Evolutionary conservation across 805 yeast species (phyloP), one percentile per base, ranked within the genome.

Genomic region (fission yeast (Schizosaccharomyces pombe)): DNA sequence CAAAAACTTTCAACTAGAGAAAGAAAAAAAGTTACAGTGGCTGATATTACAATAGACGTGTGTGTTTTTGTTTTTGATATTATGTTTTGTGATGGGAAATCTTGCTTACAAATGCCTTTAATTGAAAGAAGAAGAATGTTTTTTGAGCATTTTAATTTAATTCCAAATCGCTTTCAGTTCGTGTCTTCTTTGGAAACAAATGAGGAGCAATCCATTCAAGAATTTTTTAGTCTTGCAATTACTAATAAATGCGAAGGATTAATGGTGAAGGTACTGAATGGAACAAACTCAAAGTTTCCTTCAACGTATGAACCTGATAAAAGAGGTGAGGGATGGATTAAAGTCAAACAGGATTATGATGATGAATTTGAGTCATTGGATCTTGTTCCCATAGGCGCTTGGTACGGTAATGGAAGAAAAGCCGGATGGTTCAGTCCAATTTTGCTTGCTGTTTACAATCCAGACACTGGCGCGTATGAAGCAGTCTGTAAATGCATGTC

Each of bases 61-160:
- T 87, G 95, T 65, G 68, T 87, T 22, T 87, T 85, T 69, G 94
- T 86, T 0, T 87, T 87, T 67, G 97, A 87, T 63, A 69, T 85
- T 8, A 64, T 87, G 24, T 82, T 77, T 58, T 75, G 73, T 58
- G 82, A 87, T 64, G 84, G 78, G 31, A 39, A 26, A 9, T 53
- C 53, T 9, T 40, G 57, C 19, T 49, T 58, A 37, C 47, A 33
- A 2, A 14, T 6, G 14, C 56, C 62, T 19, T 56, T 61, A 24
- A 52, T 59, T 3, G 34, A 34, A 16, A 55, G 63, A n/a, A 54
- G 63, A 11, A 56, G 57, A 12, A 29, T 57, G 19, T 54, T 61
- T 26, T 40, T 54, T 26, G 29, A 51, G 16, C 12, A 49, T 5
- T 58, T 61, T 51, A n/a, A 28, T 5, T 34, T 19, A 11, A 24